A percentile compares a stretch with the other conserved stretches of the same genome.
Conservation (phyloP, 225 moss, liverwort and hornwort species). For the Polytrichum formosum region DNA sequence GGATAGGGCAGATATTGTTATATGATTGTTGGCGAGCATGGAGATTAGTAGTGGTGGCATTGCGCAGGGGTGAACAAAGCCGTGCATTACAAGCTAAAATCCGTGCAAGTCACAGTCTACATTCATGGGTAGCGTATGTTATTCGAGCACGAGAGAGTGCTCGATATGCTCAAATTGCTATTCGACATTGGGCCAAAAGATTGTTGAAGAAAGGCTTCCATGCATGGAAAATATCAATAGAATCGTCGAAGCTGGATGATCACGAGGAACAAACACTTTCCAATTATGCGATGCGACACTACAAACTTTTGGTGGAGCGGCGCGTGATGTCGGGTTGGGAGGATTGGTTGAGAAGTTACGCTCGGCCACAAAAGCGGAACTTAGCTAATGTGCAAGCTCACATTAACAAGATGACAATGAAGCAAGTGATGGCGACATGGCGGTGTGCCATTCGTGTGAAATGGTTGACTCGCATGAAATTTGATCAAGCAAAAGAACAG, state of each 20-base stretch:
- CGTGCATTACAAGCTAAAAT: constrained; percentile 39
- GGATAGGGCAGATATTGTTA: constrained; percentile 25
- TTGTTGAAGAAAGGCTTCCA: constrained; percentile 30
- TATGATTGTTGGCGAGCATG: constrained; percentile 60
- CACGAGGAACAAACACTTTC: constrained; percentile 45
- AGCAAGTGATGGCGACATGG: constrained; percentile 82
- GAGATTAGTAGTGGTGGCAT: constrained; percentile 48
- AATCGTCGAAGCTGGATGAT: constrained; percentile 36
- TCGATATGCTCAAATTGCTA: constrained; percentile 45
- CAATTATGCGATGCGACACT: constrained; percentile 33
- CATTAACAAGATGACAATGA: constrained; percentile 82
- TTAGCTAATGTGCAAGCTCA: constrained; percentile 78
- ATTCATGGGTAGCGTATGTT: constrained; percentile 56
- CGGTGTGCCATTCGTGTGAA: constrained; percentile 70
- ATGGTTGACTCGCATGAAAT: constrained; percentile 77
- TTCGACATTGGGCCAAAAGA: constrained; percentile 42
- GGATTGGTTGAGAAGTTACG: constrained; percentile 59
- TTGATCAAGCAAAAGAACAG: constrained; percentile 66
- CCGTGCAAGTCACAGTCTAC: constrained; percentile 38
- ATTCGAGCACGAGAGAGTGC: constrained; percentile 29
- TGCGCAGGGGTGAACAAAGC: constrained; percentile 40
- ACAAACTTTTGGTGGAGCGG: constrained; percentile 25
- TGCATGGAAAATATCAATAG: constrained; percentile 43
- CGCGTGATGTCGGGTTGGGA: constrained; percentile 49
- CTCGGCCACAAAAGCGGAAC: constrained; percentile 61